Conservation (phyloP, 768 basidiomycete species). For the Austroboletus festivus region DNA sequence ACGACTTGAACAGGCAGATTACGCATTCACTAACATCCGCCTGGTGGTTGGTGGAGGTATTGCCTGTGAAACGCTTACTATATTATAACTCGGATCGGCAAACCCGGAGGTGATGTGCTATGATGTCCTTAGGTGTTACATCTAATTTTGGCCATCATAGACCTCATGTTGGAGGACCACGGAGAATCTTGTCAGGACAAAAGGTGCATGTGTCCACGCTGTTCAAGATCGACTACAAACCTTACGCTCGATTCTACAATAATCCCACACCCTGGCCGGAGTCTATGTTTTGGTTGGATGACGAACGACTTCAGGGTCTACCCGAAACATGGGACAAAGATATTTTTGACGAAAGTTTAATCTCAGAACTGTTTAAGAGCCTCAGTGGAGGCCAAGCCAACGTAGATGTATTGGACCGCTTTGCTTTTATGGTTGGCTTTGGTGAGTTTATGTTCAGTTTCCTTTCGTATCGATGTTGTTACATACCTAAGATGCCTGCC, state of each 20-base stretch:
- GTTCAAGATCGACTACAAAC: conserved; percentile 30
- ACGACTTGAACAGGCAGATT: conserved; percentile 24
- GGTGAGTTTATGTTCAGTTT: too few relatives aligned
- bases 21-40: conserved; percentile 10
- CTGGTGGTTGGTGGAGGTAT: conserved; percentile 27
- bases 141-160: conserved; percentile 13
- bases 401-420: conserved; percentile 24
- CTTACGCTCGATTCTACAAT: conserved; percentile 21
- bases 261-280: conserved; percentile 25
- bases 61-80: conserved; percentile 26
- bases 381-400: conserved; percentile 17
- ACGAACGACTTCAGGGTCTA: conserved; percentile 15
- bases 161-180: conserved; percentile 26
- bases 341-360: conserved; percentile 22
- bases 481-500: too few relatives aligned
- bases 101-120: conserved; percentile 16
- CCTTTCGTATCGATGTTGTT: too few relatives aligned
- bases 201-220: conserved; percentile 31
- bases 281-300: conserved; percentile 31
- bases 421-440: conserved; percentile 32
- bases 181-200: conserved; percentile 29
- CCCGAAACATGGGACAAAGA: conserved; percentile 29
- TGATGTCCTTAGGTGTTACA: not conserved
- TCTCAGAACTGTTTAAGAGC: conserved; percentile 14
- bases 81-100: conserved; percentile 27